Evolutionary conservation across 148 eudicot species (phyloP), one percentile per base, ranked within the genome.

Genomic region (Vaccinium myrtillus): DNA sequence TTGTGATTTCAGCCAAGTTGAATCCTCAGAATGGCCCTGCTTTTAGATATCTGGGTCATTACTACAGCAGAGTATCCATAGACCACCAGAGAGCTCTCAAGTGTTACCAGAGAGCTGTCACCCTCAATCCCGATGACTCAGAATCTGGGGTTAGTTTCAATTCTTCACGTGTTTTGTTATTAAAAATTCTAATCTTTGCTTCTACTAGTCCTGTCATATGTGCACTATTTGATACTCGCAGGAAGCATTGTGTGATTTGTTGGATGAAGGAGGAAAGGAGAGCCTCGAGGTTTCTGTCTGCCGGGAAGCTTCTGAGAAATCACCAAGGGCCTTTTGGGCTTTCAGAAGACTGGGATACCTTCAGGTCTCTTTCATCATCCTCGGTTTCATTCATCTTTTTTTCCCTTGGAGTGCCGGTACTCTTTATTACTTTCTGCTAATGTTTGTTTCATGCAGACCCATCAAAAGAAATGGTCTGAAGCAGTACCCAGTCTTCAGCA

Each of bases 291-390:
- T 95, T 82, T 90, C 95, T 77, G 90, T 94, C 43, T 97, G 99
- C 83, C 90, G 90, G n/a, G 98, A 95, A 83, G 98, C 99, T 67
- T 91, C 92, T 1, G 91, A 87, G 75, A 95, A 92, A 89, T 95
- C 98, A 5, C 94, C 99, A 25, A 93, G 98, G 88, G 98, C 98
- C 30, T 97, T 94, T 83, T 97, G 98, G 99, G 98, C 99, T 77
- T 92, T 92, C 59, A 89, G 92, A 39, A 92, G 98, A 89, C 70
- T 94, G 84, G 99, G 99, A 78, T 97, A 77, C 84, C 93, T 97
- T 86, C 91, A 90, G 99, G 99, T 97, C 51, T 53, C 32, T 86
- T 36, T 82, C 43, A 39, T 51, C 85, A 81, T n/a, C 23, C 19
- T 77, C 32, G 25, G 43, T 30, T 77, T 25, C 75, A 53, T 25